These are phyloP conservation scores for Colletotrichum orbiculare DNA, from an alignment of 2,329 filamentous ascomycete species.

Conservation along the genomic window DNA sequence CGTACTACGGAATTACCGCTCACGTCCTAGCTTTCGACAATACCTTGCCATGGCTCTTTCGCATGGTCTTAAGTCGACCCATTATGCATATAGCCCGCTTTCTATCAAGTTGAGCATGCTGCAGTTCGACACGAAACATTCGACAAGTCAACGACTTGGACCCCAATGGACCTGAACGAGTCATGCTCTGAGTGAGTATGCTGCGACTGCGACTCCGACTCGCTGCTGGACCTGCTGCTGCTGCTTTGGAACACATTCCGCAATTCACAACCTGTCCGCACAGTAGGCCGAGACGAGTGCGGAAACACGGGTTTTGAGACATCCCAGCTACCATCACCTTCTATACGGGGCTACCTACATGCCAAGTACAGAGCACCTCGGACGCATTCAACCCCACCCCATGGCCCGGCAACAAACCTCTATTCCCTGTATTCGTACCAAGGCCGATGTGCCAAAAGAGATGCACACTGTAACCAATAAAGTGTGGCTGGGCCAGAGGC, in stretches of 20 bases:
- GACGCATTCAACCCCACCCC: slow-evolving; percentile 14
- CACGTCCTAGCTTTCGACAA: too few relatives aligned
- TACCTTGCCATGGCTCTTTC: slow-evolving; percentile 3
- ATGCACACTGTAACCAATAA: too few relatives aligned
- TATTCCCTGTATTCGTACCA: neutral
- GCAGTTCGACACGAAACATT: slow-evolving; percentile 18
- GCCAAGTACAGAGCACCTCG: neutral
- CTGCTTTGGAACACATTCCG: slow-evolving; percentile 13
- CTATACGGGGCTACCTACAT: slow-evolving; percentile 17
- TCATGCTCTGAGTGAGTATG: slow-evolving; percentile 17
- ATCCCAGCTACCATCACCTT: slow-evolving; percentile 13
- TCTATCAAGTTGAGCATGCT: slow-evolving; percentile 5
- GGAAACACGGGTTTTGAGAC: slow-evolving; percentile 18
- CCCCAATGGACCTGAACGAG: slow-evolving; percentile 27
- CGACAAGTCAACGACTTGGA: slow-evolving; percentile 25
- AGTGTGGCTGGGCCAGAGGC: too few relatives aligned
- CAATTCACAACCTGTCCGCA: slow-evolving; percentile 18
- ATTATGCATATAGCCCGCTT: slow-evolving; percentile 16
- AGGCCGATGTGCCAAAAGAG: slow-evolving; percentile 3
- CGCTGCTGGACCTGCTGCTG: slow-evolving; percentile 20
- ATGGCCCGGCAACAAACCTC: neutral
- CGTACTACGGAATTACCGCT: too few relatives aligned
- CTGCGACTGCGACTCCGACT: slow-evolving; percentile 18
- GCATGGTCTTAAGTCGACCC: slow-evolving; percentile 7
- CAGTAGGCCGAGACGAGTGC: slow-evolving; percentile 26